These are phyloP conservation scores for Aphanomyces invadans DNA, from an alignment of 352 stramenopile species.

Conservation along the genomic window DNA sequence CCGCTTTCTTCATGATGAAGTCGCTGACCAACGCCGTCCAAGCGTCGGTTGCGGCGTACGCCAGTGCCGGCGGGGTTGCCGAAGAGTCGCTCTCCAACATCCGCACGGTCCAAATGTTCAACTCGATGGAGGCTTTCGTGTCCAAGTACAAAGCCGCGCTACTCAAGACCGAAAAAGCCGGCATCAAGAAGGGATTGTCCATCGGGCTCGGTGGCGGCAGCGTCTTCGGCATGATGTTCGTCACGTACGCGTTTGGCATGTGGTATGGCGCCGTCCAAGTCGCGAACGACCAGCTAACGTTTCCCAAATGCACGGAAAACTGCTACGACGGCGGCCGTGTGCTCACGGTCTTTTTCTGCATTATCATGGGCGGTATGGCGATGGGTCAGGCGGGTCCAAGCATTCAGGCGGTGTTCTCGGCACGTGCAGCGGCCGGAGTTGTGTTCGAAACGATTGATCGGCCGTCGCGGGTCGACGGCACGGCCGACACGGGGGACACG, in stretches of 20 bases:
- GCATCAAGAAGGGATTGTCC: slow-evolving; percentile 14
- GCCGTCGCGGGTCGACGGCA: slow-evolving; percentile 28
- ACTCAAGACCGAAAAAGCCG: slow-evolving; percentile 19
- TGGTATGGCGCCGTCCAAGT: slow-evolving; percentile 30
- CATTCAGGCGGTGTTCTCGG: slow-evolving; percentile 26
- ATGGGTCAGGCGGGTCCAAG: slow-evolving; percentile 32
- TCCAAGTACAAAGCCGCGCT: slow-evolving; percentile 10
- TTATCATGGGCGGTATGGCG: slow-evolving; percentile 31
- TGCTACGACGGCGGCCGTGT: slow-evolving; percentile 31
- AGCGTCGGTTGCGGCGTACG: slow-evolving; percentile 10
- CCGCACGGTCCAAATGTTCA: slow-evolving; percentile 20
- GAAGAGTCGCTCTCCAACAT: slow-evolving; percentile 16
- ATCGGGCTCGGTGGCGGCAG: slow-evolving; percentile 20
- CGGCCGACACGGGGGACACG: slow-evolving; percentile 32
- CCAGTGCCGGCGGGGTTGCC: slow-evolving; percentile 12
- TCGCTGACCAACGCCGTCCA: slow-evolving; percentile 3
- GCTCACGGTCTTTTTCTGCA: slow-evolving; percentile 32
- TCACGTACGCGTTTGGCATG: slow-evolving; percentile 33
- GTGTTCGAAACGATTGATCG: slow-evolving; percentile 23
- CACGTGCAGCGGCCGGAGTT: neutral
- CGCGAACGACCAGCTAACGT: slow-evolving; percentile 21
- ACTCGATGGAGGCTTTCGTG: slow-evolving; percentile 12
- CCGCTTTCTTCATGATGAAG: slow-evolving; percentile 20
- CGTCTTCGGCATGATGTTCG: slow-evolving; percentile 36
- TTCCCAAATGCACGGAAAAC: neutral